Conservation (phyloP, 2,329 filamentous ascomycete genomes). For the Didymella pomorum region DNA sequence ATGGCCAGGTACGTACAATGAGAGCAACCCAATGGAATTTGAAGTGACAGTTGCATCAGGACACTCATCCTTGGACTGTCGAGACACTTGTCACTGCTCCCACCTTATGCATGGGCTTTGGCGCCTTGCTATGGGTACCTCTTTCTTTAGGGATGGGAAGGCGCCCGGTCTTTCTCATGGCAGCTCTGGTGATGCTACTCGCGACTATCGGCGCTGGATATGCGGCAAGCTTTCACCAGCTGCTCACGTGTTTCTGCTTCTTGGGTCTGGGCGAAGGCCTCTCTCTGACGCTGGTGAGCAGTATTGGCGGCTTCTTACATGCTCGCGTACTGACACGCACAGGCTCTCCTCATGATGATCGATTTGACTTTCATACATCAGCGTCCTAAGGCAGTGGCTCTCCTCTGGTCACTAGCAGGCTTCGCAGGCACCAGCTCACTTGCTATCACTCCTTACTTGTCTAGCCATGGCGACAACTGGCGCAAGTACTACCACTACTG, state of each 20-base stretch:
- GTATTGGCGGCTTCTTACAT: neutral
- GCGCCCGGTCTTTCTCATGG: constrained; percentile 48
- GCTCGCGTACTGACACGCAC: neutral
- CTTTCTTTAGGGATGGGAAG: constrained; percentile 50
- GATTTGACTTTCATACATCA: constrained; percentile 53
- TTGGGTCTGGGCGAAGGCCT: constrained; percentile 48
- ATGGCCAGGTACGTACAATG: constrained; percentile 21
- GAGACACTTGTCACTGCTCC: constrained; percentile 40
- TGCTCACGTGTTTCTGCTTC: constrained; percentile 44
- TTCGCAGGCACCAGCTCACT: constrained; percentile 36
- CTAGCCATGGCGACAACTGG: constrained; percentile 42
- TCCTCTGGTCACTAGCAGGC: constrained; percentile 46
- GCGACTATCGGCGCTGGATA: constrained; percentile 40
- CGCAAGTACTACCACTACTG: constrained; percentile 46
- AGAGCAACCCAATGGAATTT: neutral
- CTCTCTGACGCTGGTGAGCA: constrained; percentile 40
- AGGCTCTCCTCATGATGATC: constrained; percentile 50
- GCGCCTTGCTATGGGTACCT: constrained; percentile 51
- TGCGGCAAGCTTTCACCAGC: constrained; percentile 34
- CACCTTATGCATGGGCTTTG: constrained; percentile 48
- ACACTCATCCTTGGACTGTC: constrained; percentile 34
- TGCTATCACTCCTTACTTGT: constrained; percentile 38
- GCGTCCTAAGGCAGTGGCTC: constrained; percentile 46
- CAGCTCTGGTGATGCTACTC: constrained; percentile 36
- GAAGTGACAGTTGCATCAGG: constrained; percentile 18